Base-by-base conservation (phyloP, 2,329 filamentous ascomycete species). In the Calonectria montana region DNA sequence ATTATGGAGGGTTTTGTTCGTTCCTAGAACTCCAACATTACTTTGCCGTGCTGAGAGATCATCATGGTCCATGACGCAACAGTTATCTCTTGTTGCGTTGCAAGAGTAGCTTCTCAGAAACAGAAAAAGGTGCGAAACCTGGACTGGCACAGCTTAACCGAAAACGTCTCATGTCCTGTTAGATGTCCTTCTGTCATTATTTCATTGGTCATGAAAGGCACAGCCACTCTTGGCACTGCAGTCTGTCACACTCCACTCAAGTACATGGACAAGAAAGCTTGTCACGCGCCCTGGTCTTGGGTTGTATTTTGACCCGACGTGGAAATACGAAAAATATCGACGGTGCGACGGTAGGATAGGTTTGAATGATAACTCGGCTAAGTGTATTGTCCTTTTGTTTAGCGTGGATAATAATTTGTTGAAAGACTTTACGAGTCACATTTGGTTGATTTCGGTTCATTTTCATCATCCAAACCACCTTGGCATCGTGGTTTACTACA, bases 161-260 rank as follows among this genome's bases (percentile, higher is more conserved):
- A 39, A 25, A 39, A 25, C 31, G 53, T 57, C 31, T 57, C 53
- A 57, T 3, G 31, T 23, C 12, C 31, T 57, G 53, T 39, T 25
- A 9, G 13, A 39, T 39, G 3, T 21, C 31, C 1, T 39, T 39
- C 31, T 39, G 6, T 13, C 13, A 23, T 13, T 3, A 8, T 37
- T 35, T 23, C 10, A 25, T 39, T 57, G 31, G 31, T 6, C n/a
- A 57, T 2, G 6, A 25, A 57, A 57, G 7, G n/a, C 53, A 37
- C 53, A 37, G 53, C 53, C 53, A 57, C 53, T 57, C 53, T 57
- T 57, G 53, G 53, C 53, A 15, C 53, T 57, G 31, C 31, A 39
- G 29, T 37, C n/a, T 57, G 53, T 57, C 53, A 57, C 31, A 18
- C 31, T 25, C 31, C 31, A 39, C n/a, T 37, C 29, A 37, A 57